These are phyloP conservation scores for Berkeleyomyces basicola DNA, from an alignment of 2,329 filamentous ascomycete species.

Conservation along the genomic window DNA sequence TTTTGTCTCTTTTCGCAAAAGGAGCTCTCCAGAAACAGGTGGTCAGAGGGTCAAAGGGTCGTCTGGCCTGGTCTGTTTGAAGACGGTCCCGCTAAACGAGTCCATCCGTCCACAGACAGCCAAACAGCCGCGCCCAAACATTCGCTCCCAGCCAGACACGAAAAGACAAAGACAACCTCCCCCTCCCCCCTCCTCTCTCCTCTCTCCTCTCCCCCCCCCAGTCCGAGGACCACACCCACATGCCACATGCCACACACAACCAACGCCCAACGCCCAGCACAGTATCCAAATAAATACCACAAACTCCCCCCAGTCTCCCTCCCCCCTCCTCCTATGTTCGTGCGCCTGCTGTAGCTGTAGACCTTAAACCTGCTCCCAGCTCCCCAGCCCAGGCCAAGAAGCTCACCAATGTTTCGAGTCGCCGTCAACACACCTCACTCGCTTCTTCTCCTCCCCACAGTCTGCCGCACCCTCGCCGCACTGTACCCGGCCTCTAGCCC, in stretches of 20 bases:
- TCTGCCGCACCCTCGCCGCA: not conserved
- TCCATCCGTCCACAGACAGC: not conserved
- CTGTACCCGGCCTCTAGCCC: not conserved
- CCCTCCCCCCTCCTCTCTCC: not conserved
- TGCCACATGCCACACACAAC: no score
- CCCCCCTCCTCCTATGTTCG: not conserved
- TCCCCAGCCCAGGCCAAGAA: not conserved
- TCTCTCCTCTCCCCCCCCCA: not conserved
- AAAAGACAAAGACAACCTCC: not conserved
- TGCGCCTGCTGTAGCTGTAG: no score
- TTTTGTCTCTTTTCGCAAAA: not conserved
- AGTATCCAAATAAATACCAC: not conserved
- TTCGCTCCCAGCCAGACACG: not conserved
- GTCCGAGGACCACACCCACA: no score
- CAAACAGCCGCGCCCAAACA: not conserved
- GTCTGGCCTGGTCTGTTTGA: not conserved
- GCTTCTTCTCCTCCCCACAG: not conserved
- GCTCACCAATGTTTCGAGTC: not conserved
- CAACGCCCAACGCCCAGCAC: no score
- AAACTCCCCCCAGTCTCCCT: not conserved
- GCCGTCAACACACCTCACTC: not conserved
- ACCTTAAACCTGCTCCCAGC: no score
- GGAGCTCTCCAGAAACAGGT: not conserved
- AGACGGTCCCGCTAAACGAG: not conserved
- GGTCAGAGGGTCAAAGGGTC: not conserved